A percentile compares a stretch with the other conserved stretches of the same genome.
Evolutionary conservation across 768 basidiomycete species (phyloP).

Genomic region (Phanerochaete sordida): DNA sequence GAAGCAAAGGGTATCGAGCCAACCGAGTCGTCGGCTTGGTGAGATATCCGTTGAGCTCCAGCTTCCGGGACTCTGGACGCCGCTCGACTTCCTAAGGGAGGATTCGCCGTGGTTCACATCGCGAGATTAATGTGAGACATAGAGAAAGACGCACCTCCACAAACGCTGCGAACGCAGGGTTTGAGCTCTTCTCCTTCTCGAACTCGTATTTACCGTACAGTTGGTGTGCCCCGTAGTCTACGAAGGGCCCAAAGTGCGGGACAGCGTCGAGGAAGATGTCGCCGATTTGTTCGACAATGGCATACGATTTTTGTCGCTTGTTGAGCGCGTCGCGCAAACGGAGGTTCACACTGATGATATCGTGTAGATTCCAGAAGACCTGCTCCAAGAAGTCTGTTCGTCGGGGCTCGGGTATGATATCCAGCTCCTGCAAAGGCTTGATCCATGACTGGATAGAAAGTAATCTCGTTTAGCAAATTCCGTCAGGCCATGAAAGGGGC

Average conservation of each 20-base stretch:
- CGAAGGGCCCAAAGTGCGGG: constrained; percentile 88
- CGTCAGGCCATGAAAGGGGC: neutral
- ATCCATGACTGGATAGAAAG: constrained; percentile 70
- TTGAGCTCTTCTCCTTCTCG: constrained; percentile 95
- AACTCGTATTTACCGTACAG: constrained; percentile 98
- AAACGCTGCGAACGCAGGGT: constrained; percentile 89
- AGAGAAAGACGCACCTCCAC: constrained; percentile 71
- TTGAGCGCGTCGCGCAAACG: constrained; percentile 90
- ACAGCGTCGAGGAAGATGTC: constrained; percentile 88
- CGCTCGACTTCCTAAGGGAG: constrained; percentile 77
- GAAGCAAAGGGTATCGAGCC: constrained; percentile 91
- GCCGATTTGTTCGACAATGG: constrained; percentile 88
- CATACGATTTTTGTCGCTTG: constrained; percentile 93
- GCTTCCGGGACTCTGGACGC: constrained; percentile 89
- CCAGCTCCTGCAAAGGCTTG: constrained; percentile 70
- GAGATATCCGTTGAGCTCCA: constrained; percentile 95
- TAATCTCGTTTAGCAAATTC: neutral
- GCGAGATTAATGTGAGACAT: neutral
- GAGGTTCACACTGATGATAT: constrained; percentile 89
- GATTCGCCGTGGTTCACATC: neutral
- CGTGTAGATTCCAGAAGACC: constrained; percentile 97
- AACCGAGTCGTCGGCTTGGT: constrained; percentile 98
- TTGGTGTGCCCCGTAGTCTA: constrained; percentile 94
- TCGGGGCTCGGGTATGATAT: constrained; percentile 73
- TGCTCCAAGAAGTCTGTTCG: constrained; percentile 86